Base-by-base conservation (phyloP, 2,329 filamentous ascomycete species). In the Trichophyton verrucosum region DNA sequence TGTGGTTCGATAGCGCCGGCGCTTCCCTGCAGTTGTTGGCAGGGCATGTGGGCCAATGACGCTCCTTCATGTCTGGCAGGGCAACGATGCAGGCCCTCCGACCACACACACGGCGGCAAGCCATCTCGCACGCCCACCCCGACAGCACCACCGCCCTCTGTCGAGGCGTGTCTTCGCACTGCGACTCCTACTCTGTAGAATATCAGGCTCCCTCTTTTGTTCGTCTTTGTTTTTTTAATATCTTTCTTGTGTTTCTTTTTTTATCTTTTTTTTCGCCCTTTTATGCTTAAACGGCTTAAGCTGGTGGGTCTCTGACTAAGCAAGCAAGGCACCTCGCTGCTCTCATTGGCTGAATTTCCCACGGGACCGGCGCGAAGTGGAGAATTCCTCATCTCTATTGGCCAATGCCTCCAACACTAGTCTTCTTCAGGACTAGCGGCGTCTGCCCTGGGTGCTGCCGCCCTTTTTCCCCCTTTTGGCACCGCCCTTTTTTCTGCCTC, bases 391-490 rank as follows among this genome's bases (percentile, higher is more conserved):
- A 1, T 11, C 22, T 8, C 6, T 3, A 59, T 59, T 59, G 57
- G 57, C 15, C 24, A 30, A 1, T 13, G 2, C 15, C 9, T 15
- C 9, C 9, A 42, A 15, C 22, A 6, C 30, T 38, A 33, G 27
- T n/a, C 57, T 38, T 0, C 7, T 33, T 36, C 15, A 1, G 20
- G 57, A n/a, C 57, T 59, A 59, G 57, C 27, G 27, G 15, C n/a
- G 15, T 42, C 40, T 57, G 24, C 59, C 51, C 36, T 47, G 33
- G 44, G 27, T 8, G 47, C 49, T 42, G 44, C 20, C 36, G 33
- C 40, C 51, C 27, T 60, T 60, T 57, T 44, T 60, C 22, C 27
- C 33, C 27, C 58, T 53, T 51, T 30, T 49, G 46, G 46, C 20
- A 49, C 20, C 49, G 9, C 40, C 38, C 17, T 60, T 46, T 57